Evolutionary conservation across 225 moss, liverwort and hornwort genomes (phyloP).

Genomic region (Asterella californica): DNA sequence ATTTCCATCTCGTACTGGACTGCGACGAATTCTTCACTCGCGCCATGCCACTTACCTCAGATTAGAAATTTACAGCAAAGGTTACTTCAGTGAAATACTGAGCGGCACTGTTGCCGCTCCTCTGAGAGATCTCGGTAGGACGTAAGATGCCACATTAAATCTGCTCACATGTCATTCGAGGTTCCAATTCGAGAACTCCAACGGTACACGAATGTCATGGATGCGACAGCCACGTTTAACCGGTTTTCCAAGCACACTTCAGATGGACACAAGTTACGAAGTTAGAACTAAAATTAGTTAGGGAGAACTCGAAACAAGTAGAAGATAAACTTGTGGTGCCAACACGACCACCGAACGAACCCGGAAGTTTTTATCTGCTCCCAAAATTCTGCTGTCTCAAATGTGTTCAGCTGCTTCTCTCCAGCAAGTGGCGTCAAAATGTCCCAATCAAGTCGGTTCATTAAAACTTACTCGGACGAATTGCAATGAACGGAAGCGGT

Average conservation of each 20-base stretch:
- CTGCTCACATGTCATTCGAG: conserved; percentile 31
- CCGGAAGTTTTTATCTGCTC: conserved; percentile 99
- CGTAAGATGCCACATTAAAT: conserved; percentile 25
- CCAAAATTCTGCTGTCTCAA: conserved; percentile 95
- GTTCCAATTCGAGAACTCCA: conserved; percentile 22
- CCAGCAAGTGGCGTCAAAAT: conserved; percentile 97
- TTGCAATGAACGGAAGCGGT: not conserved
- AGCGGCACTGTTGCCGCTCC: conserved; percentile 47
- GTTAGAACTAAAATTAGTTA: not conserved
- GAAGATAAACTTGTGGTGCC: not conserved
- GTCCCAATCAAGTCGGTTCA: conserved; percentile 74
- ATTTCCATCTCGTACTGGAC: conserved; percentile 46
- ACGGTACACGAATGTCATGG: too few species aligned
- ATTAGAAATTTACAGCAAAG: conserved; percentile 61
- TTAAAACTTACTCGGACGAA: not conserved
- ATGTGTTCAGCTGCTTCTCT: conserved; percentile 86
- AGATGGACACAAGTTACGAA: not conserved
- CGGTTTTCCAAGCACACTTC: not conserved
- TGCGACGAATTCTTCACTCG: conserved; percentile 51
- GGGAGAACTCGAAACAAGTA: too few species aligned
- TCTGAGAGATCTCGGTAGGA: conserved; percentile 43
- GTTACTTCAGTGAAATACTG: conserved; percentile 37
- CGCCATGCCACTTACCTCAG: conserved; percentile 50
- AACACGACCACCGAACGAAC: conserved; percentile 29
- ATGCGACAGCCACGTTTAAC: too few species aligned